Evolutionary conservation across 2,329 filamentous ascomycete species (phyloP).

Genomic region (Elsinoe necatrix): DNA sequence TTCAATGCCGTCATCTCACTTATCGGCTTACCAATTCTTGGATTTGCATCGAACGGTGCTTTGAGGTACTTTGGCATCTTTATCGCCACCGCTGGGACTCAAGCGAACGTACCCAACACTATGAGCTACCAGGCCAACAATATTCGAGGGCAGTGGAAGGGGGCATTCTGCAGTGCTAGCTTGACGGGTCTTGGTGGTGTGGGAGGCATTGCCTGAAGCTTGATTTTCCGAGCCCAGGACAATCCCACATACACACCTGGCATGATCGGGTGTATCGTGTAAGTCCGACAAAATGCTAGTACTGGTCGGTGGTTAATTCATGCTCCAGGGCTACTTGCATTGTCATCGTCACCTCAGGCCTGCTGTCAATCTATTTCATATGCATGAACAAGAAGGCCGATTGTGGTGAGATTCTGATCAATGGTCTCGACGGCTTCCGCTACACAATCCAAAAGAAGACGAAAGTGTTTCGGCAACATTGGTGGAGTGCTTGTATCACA

Average conservation of each 20-base stretch:
- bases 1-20: conserved; percentile 55
- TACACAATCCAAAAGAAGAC: conserved; percentile 24
- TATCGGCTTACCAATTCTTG: conserved; percentile 64
- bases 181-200: conserved; percentile 65
- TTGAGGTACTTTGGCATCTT: conserved; percentile 46
- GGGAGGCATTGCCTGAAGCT: conserved; percentile 64
- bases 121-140: conserved; percentile 81
- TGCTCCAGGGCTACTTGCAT: neutral
- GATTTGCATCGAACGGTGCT: conserved; percentile 49
- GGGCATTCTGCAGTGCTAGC: conserved; percentile 53
- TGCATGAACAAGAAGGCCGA: conserved; percentile 28
- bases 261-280: conserved; percentile 27
- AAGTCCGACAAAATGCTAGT: neutral
- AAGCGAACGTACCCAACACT: conserved; percentile 56
- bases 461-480: no score
- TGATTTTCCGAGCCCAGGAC: conserved; percentile 53
- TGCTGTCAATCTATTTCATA: neutral
- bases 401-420: conserved; percentile 29
- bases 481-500: no score
- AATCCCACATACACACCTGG: conserved; percentile 27
- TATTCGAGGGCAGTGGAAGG: conserved; percentile 78
- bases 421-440: conserved; percentile 29
- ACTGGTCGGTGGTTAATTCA: no score
- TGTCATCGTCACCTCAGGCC: neutral
- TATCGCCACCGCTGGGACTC: neutral